Evolutionary conservation across 768 basidiomycete species (phyloP), one percentile per base, ranked within the genome.

Genomic region (Lyophyllum atratum): DNA sequence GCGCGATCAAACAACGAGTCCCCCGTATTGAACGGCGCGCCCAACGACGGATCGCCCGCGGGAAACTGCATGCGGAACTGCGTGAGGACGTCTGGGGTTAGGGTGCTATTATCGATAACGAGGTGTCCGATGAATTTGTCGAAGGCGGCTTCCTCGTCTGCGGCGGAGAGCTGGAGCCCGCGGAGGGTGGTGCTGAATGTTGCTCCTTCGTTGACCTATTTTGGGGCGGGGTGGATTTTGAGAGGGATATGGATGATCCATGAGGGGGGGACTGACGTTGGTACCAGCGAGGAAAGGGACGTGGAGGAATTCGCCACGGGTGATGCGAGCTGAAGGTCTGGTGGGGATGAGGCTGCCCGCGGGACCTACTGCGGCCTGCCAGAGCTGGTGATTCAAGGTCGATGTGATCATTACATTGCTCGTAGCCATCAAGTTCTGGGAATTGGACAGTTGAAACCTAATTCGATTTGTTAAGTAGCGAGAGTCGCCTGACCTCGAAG

Each of bases 1-100:
- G 75, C 80, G 44, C 85, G 68, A 61, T 86, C 85, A 53, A 82
- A 86, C 7, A 86, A 70, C 9, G 79, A 80, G 64, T 86, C 83
- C 0, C 85, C 84, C 0, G 83, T 86, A 54, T 81, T 79, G 71
- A 84, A 85, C 0, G 78, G 75, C 0, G 77, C 79, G 3, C 84
- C 83, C 3, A 77, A 65, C 2, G 73, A 63, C 2, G 76, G 70
- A 49, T 81, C 78, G 49, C 85, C 79, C 0, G 79, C 78, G 0
- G 82, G 81, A 67, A 74, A 86, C 10, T 80, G 56, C 0, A 52
- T 39, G 29, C 76, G 63, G 34, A 82, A 74, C 2, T 72, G 64
- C 28, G 74, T 58, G 2, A 84, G 56, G n/a, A 79, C 70, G 54
- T 76, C 72, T 14, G 62, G 54, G 0, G 80, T 79, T 25, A 84